Evolutionary conservation across 345 rosid species (phyloP).

Genomic region (Salix dunnii): DNA sequence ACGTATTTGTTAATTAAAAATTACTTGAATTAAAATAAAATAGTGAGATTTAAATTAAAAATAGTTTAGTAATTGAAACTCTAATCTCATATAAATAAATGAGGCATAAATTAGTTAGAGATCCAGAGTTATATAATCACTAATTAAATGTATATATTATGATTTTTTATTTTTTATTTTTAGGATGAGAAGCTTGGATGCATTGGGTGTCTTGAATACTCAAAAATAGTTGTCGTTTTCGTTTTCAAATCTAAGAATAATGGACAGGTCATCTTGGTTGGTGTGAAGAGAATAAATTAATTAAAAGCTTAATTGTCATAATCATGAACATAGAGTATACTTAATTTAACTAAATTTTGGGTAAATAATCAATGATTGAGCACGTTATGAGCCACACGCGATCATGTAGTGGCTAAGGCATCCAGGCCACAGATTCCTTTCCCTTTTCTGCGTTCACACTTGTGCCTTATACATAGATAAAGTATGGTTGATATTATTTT

Average conservation of each 20-base stretch:
- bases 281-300: constrained; percentile 3
- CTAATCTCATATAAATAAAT: too few species aligned
- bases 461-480: too few species aligned
- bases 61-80: too few species aligned
- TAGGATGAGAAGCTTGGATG: too few species aligned
- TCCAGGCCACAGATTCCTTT: constrained; percentile 24
- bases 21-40: too few species aligned
- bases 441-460: background rate
- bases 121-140: too few species aligned
- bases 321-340: background rate
- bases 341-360: background rate
- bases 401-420: background rate
- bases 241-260: background rate
- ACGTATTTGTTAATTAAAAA: too few species aligned
- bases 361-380: background rate
- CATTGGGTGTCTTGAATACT: too few species aligned
- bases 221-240: background rate
- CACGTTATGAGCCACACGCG: constrained; percentile 1
- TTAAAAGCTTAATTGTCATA: background rate
- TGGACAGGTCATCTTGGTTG: background rate
- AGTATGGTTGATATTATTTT: too few species aligned
- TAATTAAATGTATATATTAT: background rate
- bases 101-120: too few species aligned
- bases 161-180: too few species aligned
- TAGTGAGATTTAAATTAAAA: too few species aligned